Evolutionary conservation across 805 yeast species (phyloP).

Genomic region (Ogataea nakhonphanomensis): DNA sequence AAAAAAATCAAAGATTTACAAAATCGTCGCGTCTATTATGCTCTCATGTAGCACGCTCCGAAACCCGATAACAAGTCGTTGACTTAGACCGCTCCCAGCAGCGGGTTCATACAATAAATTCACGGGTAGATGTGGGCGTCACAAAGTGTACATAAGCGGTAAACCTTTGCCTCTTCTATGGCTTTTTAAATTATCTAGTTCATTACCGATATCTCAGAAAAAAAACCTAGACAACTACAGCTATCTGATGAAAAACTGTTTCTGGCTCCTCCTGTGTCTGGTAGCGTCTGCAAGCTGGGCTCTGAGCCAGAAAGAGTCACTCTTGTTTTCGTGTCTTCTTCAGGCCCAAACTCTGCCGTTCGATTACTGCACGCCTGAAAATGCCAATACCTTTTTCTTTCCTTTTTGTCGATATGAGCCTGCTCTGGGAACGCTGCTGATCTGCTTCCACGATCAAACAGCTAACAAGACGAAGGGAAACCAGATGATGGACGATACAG

Average conservation of each 20-base stretch:
- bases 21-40: conserved; percentile 6
- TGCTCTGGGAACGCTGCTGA: conserved; percentile 21
- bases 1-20: not conserved
- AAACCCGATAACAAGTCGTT: no score
- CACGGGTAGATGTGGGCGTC: no score
- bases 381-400: conserved; percentile 19
- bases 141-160: no score
- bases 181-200: not conserved
- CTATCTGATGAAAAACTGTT: conserved; percentile 1
- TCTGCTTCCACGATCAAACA: conserved; percentile 22
- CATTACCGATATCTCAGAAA: conserved; percentile 11
- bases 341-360: conserved; percentile 14
- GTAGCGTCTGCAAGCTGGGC: not conserved
- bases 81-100: no score
- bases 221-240: conserved; percentile 1
- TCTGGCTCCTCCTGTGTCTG: conserved; percentile 3
- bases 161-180: no score
- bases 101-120: no score
- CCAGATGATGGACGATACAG: conserved; percentile 7
- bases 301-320: conserved; percentile 14
- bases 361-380: conserved; percentile 18
- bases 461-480: not conserved
- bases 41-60: no score
- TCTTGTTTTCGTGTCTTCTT: conserved; percentile 24
- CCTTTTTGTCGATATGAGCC: conserved; percentile 28